Conservation (phyloP, 2,329 filamentous ascomycete species). For the Onygena corvina region DNA sequence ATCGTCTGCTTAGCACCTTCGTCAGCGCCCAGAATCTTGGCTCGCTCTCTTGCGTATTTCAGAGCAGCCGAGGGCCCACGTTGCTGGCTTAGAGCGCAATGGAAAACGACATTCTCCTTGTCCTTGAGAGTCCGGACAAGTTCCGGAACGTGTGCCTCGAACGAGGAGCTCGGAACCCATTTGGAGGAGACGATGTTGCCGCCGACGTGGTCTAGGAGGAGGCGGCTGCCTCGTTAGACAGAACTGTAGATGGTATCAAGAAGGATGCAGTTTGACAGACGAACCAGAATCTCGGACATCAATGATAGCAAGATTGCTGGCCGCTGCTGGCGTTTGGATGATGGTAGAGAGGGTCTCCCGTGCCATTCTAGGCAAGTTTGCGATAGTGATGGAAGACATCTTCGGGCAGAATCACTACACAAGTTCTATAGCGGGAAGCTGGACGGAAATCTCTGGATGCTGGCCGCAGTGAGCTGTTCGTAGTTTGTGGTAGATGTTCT, state of each 20-base stretch:
- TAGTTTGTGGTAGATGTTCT: too few species aligned
- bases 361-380: slow-evolving; percentile 54
- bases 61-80: slow-evolving; percentile 75
- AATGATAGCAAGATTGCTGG: slow-evolving; percentile 54
- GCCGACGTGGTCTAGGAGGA: slow-evolving; percentile 62
- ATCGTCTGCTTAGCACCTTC: slow-evolving; percentile 53
- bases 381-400: slow-evolving; percentile 48
- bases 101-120: slow-evolving; percentile 80
- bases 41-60: slow-evolving; percentile 55
- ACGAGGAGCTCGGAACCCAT: slow-evolving; percentile 60
- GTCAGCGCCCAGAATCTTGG: slow-evolving; percentile 36
- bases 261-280: slow-evolving; percentile 15
- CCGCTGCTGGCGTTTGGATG: slow-evolving; percentile 42
- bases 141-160: slow-evolving; percentile 68
- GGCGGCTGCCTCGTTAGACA: background rate
- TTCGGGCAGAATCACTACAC: background rate
- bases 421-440: background rate
- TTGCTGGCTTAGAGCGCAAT: slow-evolving; percentile 86
- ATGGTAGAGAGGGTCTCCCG: slow-evolving; percentile 56
- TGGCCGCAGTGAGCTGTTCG: too few species aligned
- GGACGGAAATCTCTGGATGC: too few species aligned
- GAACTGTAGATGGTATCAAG: background rate
- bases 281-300: slow-evolving; percentile 78
- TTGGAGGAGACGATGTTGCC: slow-evolving; percentile 71
- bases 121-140: slow-evolving; percentile 65